Base-by-base conservation (phyloP, 345 rosid genomes). In the Erucastrum elatum region DNA sequence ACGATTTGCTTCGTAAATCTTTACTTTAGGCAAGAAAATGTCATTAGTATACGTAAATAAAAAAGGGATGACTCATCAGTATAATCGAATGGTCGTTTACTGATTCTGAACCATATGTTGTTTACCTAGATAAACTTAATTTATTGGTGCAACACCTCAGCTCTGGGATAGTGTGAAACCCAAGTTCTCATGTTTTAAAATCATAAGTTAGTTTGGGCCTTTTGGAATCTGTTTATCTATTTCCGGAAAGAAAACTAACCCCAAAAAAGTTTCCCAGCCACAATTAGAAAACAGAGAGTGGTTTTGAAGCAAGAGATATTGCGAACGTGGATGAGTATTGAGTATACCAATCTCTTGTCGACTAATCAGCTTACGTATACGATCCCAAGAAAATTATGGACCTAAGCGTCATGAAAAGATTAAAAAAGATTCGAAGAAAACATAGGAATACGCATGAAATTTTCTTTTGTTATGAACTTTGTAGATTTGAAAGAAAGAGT, bases 31-130 rank as follows among this genome's bases (percentile, higher is more conserved):
- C 66, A 31, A n/a, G 68, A 78, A 72, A 58, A 25, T 72, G 73
- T 66, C 82, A 33, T 34, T 60, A 34, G 64, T 63, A 25, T 72
- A 67, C 55, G 3, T 61, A 30, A 17, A 3, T 4, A 6, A 51
- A 12, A 16, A 71, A 35, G n/a, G 7, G 51, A 15, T 46, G 69
- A 56, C 34, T 72, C 69, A 67, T 67, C 67, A 68, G 70, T 17
- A 51, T 7, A 33, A 72, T 59, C 27, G 17, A 59, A 46, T 39
- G 31, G 61, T 56, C 26, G 64, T 71, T 63, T 16, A 15, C 13
- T 25, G 63, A n/a, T 58, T 66, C 26, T 78, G 1, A 29, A 62
- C 51, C 72, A 31, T 66, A 30, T 71, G 77, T 72, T 66, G 64
- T 35, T 44, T 6, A 33, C 31, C 44, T 31, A 44, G 63, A 78